These are phyloP conservation scores for Colletotrichum godetiae DNA, from an alignment of 2,329 filamentous ascomycete species.

Conservation along the genomic window DNA sequence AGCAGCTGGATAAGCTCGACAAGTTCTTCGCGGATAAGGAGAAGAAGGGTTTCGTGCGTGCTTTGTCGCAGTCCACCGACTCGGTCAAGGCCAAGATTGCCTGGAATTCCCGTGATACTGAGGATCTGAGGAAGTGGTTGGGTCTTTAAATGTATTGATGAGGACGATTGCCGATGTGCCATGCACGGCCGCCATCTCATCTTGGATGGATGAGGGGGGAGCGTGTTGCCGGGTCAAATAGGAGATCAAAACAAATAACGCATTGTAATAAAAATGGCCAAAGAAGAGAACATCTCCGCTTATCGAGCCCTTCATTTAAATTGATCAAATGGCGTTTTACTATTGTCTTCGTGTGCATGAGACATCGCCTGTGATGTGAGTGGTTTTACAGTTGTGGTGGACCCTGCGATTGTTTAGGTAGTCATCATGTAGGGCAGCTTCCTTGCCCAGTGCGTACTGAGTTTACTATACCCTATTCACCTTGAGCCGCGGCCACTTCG, in stretches of 20 bases:
- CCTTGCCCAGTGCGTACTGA: not conserved
- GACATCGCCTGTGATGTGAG: not conserved
- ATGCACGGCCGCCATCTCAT: not conserved
- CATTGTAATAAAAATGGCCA: not conserved
- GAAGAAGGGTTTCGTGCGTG: constrained; percentile 87
- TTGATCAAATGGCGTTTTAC: not conserved
- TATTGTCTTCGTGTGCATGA: not conserved
- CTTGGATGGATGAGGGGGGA: not conserved
- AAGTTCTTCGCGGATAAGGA: constrained; percentile 85
- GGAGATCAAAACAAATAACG: not conserved
- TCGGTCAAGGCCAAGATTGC: constrained; percentile 84
- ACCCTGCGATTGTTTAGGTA: not conserved
- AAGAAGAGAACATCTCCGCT: not conserved
- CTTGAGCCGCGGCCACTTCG: not conserved
- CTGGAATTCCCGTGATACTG: constrained; percentile 81
- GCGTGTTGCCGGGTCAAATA: not conserved
- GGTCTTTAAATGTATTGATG: constrained; percentile 8
- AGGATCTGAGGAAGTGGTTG: constrained; percentile 75
- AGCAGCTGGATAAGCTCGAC: constrained; percentile 81
- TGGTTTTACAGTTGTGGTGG: not conserved
- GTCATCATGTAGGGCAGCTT: not conserved
- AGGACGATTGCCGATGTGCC: not conserved
- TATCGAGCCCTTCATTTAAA: not conserved
- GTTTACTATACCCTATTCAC: not conserved
- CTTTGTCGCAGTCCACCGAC: constrained; percentile 90